A percentile compares a stretch with the other conserved stretches of the same genome.
Conservation (phyloP, 75 land plant genomes). For the Isoetes taiwanensis region DNA sequence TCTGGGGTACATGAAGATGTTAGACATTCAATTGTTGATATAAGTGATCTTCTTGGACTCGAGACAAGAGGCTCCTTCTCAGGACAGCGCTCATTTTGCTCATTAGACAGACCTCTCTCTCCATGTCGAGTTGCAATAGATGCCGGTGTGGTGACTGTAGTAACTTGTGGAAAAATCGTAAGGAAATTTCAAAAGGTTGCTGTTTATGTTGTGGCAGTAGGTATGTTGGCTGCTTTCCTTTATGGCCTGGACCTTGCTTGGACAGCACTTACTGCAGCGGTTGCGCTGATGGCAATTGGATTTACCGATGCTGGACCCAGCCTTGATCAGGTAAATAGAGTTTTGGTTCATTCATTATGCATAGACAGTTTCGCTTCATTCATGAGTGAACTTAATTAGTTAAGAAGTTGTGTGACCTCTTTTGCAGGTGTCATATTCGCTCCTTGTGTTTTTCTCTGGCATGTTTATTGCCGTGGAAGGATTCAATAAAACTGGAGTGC, state of each 20-base stretch:
- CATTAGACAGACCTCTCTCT: background rate
- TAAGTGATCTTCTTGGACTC: background rate
- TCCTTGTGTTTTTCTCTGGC: slow-evolving; percentile 2
- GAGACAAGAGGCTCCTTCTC: background rate
- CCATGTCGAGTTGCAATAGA: background rate
- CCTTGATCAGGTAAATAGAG: slow-evolving; percentile 8
- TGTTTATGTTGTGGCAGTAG: background rate
- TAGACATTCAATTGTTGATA: background rate
- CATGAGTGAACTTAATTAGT: no score
- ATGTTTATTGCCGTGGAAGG: slow-evolving; percentile 1
- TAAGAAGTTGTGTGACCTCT: no score
- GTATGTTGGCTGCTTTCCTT: background rate
- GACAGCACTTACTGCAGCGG: background rate
- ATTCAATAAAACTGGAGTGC: background rate
- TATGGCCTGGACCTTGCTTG: background rate
- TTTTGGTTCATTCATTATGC: background rate
- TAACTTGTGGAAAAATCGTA: no score
- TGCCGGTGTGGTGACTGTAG: no score
- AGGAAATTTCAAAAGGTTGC: background rate
- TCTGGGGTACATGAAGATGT: background rate
- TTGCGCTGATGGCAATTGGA: background rate
- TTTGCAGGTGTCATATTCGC: slow-evolving; percentile 5
- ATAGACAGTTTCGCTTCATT: no score
- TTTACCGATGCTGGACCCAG: slow-evolving; percentile 5
- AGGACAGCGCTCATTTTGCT: background rate